Base-by-base conservation (phyloP, 106 monocot species). In the Phalaenopsis equestris region DNA sequence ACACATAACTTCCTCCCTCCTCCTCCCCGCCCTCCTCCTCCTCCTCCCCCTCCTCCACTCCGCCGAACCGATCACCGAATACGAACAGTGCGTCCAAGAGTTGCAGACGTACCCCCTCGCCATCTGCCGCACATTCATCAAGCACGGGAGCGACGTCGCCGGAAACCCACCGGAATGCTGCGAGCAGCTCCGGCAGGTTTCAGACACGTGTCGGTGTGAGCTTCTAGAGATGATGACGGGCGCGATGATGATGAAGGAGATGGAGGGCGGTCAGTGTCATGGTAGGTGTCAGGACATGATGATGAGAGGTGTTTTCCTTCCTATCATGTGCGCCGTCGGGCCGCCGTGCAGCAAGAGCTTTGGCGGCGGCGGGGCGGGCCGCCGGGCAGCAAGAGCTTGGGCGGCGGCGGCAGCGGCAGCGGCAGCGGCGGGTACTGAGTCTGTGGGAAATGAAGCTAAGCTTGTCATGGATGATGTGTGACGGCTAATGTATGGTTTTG, bases 241-340 rank as follows among this genome's bases (percentile, higher is more conserved):
- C 8, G 49, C 72, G 70, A 36, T 80, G 23, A 21, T 49, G 30
- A 3, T 14, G 72, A 67, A 80, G 67, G 72, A 70, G 37, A 47
- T 47, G 6, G 23, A 30, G 24, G 45, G 47, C 64, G 47, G 24
- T 9, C 41, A 79, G 41, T 80, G 72, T 41, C 36, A 2, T 4
- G 80, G 57, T 3, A 46, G 36, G 24, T 72, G 72, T 68, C 55
- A 7, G 15, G 36, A 80, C 7, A 68, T 72, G 67, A 52, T 14
- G 80, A 72, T 72, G 80, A 80, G 72, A 23, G 80, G 47, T 12
- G 72, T 8, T 2, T 52, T 52, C 1, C 52, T 80, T 67, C 80
- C 80, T 14, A 16, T 68, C 8, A 72, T 80, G 77, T 77, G 77
- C 55, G 8, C 2, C 39, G 39, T 30, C 39, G 72, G 72, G 9